Conservation (phyloP, 257 asterid species). For the Henckelia pumila region DNA sequence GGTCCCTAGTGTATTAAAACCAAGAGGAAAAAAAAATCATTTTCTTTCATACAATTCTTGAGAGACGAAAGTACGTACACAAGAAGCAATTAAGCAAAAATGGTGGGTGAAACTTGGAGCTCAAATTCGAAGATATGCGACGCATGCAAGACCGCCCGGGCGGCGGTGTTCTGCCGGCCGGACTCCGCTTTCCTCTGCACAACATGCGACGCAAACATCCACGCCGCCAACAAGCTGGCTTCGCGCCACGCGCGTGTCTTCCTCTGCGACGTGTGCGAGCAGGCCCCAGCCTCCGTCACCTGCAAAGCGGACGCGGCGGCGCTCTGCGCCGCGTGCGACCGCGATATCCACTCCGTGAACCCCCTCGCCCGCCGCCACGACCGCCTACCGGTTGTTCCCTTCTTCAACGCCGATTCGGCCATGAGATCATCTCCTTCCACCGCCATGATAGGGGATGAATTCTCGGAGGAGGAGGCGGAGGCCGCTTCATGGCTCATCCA, state of each 20-base stretch:
- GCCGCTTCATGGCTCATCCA: constrained; percentile 53
- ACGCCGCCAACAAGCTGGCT: constrained; percentile 75
- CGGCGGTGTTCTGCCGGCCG: constrained; percentile 67
- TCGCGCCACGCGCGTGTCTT: constrained; percentile 76
- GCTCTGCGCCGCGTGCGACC: constrained; percentile 73
- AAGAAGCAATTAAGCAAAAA: constrained; percentile 20
- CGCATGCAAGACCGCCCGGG: constrained; percentile 57
- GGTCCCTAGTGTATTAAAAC: constrained; percentile 1
- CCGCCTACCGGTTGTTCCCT: constrained; percentile 66
- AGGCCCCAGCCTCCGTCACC: constrained; percentile 75
- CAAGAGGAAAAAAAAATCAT: neutral
- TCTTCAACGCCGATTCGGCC: constrained; percentile 54
- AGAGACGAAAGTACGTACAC: neutral
- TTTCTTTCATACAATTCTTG: constrained; percentile 1
- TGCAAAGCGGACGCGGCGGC: constrained; percentile 92
- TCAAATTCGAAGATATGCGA: constrained; percentile 64
- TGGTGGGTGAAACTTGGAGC: constrained; percentile 65
- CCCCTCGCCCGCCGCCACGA: constrained; percentile 87
- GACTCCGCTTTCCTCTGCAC: constrained; percentile 79
- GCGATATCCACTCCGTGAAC: constrained; percentile 87
- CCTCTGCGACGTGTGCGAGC: constrained; percentile 91
- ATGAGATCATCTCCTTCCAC: constrained; percentile 21
- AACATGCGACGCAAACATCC: constrained; percentile 63
- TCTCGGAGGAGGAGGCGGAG: constrained; percentile 44
- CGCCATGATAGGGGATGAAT: neutral